Conservation (phyloP, 306 rosid genomes). For the Phaseolus lunatus region DNA sequence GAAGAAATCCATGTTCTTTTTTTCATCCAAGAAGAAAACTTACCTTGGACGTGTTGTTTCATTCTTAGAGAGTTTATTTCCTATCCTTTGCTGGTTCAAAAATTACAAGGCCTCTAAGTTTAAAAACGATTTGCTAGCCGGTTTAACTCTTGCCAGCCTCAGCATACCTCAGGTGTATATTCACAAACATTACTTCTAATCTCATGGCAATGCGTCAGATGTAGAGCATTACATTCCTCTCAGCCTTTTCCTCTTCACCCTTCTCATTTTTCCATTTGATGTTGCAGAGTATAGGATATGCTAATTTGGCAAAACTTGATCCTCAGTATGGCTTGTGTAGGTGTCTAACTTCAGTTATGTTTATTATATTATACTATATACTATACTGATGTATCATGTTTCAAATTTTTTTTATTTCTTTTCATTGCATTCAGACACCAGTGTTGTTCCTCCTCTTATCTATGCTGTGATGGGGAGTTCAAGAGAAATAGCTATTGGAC, state of each 20-base stretch:
- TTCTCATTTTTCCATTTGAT: conserved; percentile 13
- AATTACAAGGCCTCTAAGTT: conserved; percentile 67
- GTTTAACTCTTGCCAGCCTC: conserved; percentile 89
- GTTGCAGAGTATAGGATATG: conserved; percentile 93
- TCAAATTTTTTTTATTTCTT: conserved; percentile 5
- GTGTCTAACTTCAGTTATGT: conserved; percentile 40
- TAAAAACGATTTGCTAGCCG: conserved; percentile 76
- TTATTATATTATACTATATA: not conserved
- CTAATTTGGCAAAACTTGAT: conserved; percentile 82
- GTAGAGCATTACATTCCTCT: not conserved
- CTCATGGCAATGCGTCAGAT: not conserved
- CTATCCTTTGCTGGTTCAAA: conserved; percentile 74
- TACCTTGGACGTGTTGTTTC: conserved; percentile 36
- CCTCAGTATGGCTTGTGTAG: conserved; percentile 91
- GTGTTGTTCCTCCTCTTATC: conserved; percentile 87
- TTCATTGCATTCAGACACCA: conserved; percentile 66
- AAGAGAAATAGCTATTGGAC: conserved; percentile 93
- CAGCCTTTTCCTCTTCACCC: not conserved
- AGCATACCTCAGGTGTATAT: conserved; percentile 83
- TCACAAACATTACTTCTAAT: not conserved
- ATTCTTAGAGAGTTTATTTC: conserved; percentile 58
- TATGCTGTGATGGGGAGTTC: conserved; percentile 96
- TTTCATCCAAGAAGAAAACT: conserved; percentile 41
- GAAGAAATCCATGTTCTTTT: conserved; percentile 44
- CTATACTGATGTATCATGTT: not conserved